Evolutionary conservation across 1,284 basidiomycete genomes (phyloP).

Genomic region (Apiotrichum gamsii): DNA sequence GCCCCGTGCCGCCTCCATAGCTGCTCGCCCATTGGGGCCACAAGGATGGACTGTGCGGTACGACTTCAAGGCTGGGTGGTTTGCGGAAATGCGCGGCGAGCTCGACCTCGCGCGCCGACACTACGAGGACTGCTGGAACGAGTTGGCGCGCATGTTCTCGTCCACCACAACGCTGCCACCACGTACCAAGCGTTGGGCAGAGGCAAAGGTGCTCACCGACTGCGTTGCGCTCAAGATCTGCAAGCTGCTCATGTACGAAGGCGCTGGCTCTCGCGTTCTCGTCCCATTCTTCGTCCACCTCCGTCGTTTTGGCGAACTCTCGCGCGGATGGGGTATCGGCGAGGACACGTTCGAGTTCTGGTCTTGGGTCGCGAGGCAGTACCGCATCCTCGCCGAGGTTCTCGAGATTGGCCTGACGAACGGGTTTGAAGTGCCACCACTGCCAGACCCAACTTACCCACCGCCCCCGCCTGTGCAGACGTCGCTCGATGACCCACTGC

Average conservation of each 20-base stretch:
- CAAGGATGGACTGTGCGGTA: conserved; percentile 95
- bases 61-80: conserved; percentile 93
- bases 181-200: conserved; percentile 94
- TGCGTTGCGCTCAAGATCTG: conserved; percentile 83
- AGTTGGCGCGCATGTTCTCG: conserved; percentile 75
- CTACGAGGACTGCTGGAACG: conserved; percentile 83
- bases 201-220: conserved; percentile 93
- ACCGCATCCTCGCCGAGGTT: conserved; percentile 79
- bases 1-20: conserved; percentile 17
- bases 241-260: conserved; percentile 82
- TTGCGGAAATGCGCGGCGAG: conserved; percentile 88
- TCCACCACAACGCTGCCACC: conserved; percentile 79
- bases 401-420: conserved; percentile 70
- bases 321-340: conserved; percentile 92
- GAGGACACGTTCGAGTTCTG: conserved; percentile 94
- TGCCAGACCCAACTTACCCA: conserved; percentile 11
- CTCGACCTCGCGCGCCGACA: conserved; percentile 85
- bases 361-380: conserved; percentile 93
- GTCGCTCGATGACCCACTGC: conserved; percentile 30
- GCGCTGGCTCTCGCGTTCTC: conserved; percentile 68
- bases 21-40: conserved; percentile 58
- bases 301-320: conserved; percentile 77
- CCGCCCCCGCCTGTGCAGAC: conserved; percentile 27
- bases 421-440: conserved; percentile 42
- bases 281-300: conserved; percentile 77